Evolutionary conservation across 83 land plant genomes (phyloP), one percentile per base, ranked within the genome.

Genomic region (Diphasiastrum complanatum): DNA sequence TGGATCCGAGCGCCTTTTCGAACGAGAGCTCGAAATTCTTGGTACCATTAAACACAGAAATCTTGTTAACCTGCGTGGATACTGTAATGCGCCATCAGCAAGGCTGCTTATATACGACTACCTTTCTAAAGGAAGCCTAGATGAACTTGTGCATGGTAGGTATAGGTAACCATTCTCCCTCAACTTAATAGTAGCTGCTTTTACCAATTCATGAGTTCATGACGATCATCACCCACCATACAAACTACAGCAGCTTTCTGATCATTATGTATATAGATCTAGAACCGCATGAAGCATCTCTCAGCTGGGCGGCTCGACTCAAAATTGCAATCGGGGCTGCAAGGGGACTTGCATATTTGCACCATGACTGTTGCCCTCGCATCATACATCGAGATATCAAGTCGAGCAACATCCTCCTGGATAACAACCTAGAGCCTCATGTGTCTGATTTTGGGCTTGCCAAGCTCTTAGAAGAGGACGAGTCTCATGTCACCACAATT

Each of bases 361-460:
- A 91, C 60, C 76, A 84, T 56, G 93, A 87, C 6, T 74, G 81
- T 43, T 75, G 77, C 18, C 97, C 97, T 0, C 82, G 80, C 1
- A 80, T 91, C 1, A 74, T 72, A 47, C 97, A 91, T 57, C 66
- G 95, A 28, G 95, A 91, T 47, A 81, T 91, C 50, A 91, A 82
- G 83, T 61, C 66, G 10, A 73, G 71, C 45, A 73, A 73, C 40
- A 61, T 73, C 22, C 65, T 73, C 22, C 76, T 73, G 24, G 72
- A 73, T 59, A 20, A 23, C 32, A 61, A 73, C 29, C 25, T 73
- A 32, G 76, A 73, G 66, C 58, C 76, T n/a, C 76, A 52, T 32
- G 60, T 73, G 33, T 46, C 76, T 3, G 76, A 73, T 33, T 73
- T 73, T 47, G 76, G 76, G 5, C 63, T 73, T 4, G 76, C 76